Base-by-base conservation (phyloP, 75 land plant genomes). In the Picea sitchensis region DNA sequence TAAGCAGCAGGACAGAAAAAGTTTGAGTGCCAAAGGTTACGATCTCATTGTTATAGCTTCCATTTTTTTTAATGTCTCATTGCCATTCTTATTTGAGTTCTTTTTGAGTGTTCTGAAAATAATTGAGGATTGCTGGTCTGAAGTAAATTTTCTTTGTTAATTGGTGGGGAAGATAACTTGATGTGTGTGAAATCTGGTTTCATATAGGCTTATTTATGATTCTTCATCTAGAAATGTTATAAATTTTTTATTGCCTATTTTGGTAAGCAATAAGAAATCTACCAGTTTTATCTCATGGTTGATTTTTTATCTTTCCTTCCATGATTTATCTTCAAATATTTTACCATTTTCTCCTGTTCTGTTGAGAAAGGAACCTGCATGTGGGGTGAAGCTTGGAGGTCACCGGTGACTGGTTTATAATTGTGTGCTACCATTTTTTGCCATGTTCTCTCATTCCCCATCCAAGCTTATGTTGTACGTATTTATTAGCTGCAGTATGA, bases 1-100 rank as follows among this genome's bases (percentile, higher is more conserved):
- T 82, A 91, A 91, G 86, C 98, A 96, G 67, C 95, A 94, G 73
- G 99, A 96, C 64, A 80, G 83, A 80, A 94, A 95, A 88, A 87
- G 81, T 64, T 81, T 91, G 80, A 92, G 99, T 80, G 80, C 90
- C 34, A 96, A 92, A 91, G 92, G 95, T 90, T 81, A 3, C 12
- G 23, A 14, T 80, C 69, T 58, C 26, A 14, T 20, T 76, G 59
- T 47, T 44, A 17, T 13, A 20, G 18, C 26, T 7, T 56, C 21
- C 23, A 58, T 13, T 17, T 17, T 58, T 56, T 15, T 17, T 51
- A 65, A 38, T 65, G 21, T 31, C 7, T 12, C 51, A 75, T 75
- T 63, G 26, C 20, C 14, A 20, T 73, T 18, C 14, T 21, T 73
- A 18, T 73, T 23, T 23, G 23, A 9, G n/a, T 32, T 17, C 8